A percentile compares a stretch with the other conserved stretches of the same genome.
Evolutionary conservation across 352 stramenopile species (phyloP).

Genomic region (Globisporangium paddicum): DNA sequence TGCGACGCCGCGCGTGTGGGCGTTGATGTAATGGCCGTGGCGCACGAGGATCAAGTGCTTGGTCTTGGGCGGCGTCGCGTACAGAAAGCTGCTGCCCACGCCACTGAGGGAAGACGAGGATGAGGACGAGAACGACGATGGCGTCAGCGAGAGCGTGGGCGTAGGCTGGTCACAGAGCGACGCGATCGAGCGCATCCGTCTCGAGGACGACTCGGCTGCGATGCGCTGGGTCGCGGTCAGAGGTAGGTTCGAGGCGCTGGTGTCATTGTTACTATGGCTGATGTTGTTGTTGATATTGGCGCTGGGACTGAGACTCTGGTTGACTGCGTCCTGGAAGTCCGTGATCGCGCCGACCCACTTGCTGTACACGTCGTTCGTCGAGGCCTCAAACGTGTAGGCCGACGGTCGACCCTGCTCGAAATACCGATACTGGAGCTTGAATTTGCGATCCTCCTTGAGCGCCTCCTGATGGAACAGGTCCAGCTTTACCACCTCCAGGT

Average conservation of each 20-base stretch:
- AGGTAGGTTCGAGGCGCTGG: background rate
- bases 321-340: constrained; percentile 4
- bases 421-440: constrained; percentile 23
- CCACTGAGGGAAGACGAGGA: background rate
- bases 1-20: constrained; percentile 44
- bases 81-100: constrained; percentile 41
- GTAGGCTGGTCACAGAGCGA: constrained; percentile 4
- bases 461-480: constrained; percentile 26
- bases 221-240: background rate
- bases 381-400: constrained; percentile 35
- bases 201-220: background rate
- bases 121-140: background rate
- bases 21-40: constrained; percentile 82
- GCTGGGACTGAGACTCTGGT: no score
- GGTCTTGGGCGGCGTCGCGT: constrained; percentile 45
- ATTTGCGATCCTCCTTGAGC: constrained; percentile 32
- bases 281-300: background rate
- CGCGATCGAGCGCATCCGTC: constrained; percentile 10
- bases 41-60: constrained; percentile 75
- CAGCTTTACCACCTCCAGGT: constrained; percentile 32
- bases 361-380: constrained; percentile 22
- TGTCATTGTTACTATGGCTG: background rate
- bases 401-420: background rate
- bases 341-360: constrained; percentile 34
- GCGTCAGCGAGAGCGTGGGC: background rate